These are phyloP conservation scores for Nitzschia sp. DNA, from an alignment of 108 stramenopile species.

Conservation along the genomic window DNA sequence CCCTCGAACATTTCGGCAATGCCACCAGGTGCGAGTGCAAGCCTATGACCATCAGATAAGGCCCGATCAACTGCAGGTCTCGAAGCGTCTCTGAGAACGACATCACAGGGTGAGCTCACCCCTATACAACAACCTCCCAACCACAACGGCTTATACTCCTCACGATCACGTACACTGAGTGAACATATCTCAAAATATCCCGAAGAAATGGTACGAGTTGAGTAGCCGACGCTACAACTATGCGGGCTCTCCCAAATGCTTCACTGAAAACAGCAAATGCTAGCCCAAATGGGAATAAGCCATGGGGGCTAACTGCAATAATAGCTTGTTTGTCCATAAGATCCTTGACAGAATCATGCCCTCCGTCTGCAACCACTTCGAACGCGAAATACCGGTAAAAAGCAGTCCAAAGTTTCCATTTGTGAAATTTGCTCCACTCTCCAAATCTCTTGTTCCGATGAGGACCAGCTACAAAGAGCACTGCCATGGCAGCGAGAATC, in stretches of 20 bases:
- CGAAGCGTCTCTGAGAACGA: slow-evolving; percentile 55
- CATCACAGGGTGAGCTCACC: not conserved
- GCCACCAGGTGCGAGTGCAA: slow-evolving; percentile 86
- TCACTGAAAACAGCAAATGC: slow-evolving; percentile 69
- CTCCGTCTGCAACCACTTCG: slow-evolving; percentile 61
- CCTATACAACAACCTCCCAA: not conserved
- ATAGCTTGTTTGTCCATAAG: slow-evolving; percentile 60
- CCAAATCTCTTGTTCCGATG: slow-evolving; percentile 62
- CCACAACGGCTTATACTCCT: not conserved
- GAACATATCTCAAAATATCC: slow-evolving; percentile 64
- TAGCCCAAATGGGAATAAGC: slow-evolving; percentile 90
- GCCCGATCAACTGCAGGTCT: slow-evolving; percentile 54
- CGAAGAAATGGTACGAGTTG: slow-evolving; percentile 73
- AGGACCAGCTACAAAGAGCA: slow-evolving; percentile 52
- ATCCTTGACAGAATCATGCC: slow-evolving; percentile 25
- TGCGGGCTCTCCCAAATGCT: slow-evolving; percentile 69
- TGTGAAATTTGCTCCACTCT: slow-evolving; percentile 43
- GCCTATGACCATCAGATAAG: slow-evolving; percentile 34
- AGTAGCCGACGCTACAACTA: slow-evolving; percentile 82
- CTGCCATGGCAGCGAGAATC: slow-evolving; percentile 22
- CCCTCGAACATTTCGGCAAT: slow-evolving; percentile 95
- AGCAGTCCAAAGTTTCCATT: slow-evolving; percentile 79
- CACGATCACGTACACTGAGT: slow-evolving; percentile 26
- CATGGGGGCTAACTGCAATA: slow-evolving; percentile 86
- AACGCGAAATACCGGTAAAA: slow-evolving; percentile 77